Evolutionary conservation across 345 rosid species (phyloP).

Genomic region (Geranium brycei): DNA sequence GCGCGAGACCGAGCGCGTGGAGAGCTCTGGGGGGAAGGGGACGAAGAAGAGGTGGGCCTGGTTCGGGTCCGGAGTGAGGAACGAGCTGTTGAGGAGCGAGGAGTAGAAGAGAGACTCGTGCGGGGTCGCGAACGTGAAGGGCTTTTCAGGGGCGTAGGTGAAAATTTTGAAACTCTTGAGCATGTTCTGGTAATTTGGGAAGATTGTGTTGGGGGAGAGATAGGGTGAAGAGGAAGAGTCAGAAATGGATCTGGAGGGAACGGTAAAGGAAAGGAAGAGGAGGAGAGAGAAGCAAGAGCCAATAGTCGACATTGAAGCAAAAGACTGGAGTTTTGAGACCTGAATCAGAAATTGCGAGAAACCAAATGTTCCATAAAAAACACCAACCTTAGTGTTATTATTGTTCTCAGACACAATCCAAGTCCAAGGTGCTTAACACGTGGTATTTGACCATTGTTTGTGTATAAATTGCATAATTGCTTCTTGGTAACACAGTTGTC

Average conservation of each 20-base stretch:
- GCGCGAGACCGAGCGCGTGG: conserved; percentile 27
- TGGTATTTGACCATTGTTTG: too few relatives aligned
- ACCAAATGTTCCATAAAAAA: too few relatives aligned
- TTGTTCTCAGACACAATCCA: too few relatives aligned
- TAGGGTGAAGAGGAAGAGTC: conserved; percentile 17
- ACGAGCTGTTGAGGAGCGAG: conserved; percentile 27
- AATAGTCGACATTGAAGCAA: neutral
- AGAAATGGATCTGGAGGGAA: conserved; percentile 2
- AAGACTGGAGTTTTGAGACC: neutral
- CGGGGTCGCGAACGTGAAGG: conserved; percentile 18
- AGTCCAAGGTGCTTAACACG: too few relatives aligned
- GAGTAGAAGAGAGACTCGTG: conserved; percentile 32
- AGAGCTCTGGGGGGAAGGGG: conserved; percentile 24
- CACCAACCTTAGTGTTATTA: too few relatives aligned
- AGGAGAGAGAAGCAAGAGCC: neutral
- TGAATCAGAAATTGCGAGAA: neutral
- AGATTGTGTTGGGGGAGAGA: conserved; percentile 29
- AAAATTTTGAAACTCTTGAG: conserved; percentile 29
- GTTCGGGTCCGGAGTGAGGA: conserved; percentile 30
- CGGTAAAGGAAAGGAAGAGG: conserved; percentile 6
- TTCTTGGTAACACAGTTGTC: conserved; percentile 12
- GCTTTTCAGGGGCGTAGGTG: conserved; percentile 21
- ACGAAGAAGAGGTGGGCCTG: conserved; percentile 46
- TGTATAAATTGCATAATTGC: too few relatives aligned
- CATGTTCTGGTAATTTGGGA: conserved; percentile 31